Percentiles rank a stretch among this genome's conserved stretches.
These are phyloP conservation scores for Colletotrichum endophyticum DNA, from an alignment of 2,329 filamentous ascomycete species.

Conservation along the genomic window DNA sequence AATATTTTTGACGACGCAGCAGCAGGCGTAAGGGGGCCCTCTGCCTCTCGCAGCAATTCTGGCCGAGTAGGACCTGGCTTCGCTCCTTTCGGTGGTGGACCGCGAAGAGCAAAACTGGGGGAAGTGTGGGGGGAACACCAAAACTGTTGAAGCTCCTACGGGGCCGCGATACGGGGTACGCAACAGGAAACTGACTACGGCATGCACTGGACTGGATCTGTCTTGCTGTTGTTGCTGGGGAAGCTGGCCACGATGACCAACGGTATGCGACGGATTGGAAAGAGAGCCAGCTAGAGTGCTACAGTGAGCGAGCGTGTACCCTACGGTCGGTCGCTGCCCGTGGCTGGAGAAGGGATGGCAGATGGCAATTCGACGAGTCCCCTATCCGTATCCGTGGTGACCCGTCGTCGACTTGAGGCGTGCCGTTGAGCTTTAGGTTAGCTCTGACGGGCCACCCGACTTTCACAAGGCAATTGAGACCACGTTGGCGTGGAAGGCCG, in stretches of 20 bases:
- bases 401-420: background rate
- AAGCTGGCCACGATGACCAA: background rate
- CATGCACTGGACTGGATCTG: background rate
- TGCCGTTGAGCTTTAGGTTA: background rate
- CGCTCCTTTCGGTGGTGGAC: conserved; percentile 17
- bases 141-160: background rate
- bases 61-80: conserved; percentile 14
- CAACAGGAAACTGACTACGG: background rate
- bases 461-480: conserved; percentile 12
- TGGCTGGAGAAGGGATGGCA: background rate
- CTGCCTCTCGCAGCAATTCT: conserved; percentile 20
- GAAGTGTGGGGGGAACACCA: conserved; percentile 14
- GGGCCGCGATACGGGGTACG: background rate
- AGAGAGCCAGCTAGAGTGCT: background rate
- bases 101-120: conserved; percentile 17
- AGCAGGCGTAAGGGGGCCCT: background rate
- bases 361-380: background rate
- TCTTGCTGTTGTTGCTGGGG: background rate
- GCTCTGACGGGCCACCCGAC: background rate
- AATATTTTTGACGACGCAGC: background rate
- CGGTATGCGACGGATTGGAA: background rate
- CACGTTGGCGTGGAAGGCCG: background rate
- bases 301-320: background rate
- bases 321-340: background rate
- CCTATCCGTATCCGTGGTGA: background rate